Evolutionary conservation across 2,329 filamentous ascomycete genomes (phyloP).

Genomic region (Colletotrichum tanaceti): DNA sequence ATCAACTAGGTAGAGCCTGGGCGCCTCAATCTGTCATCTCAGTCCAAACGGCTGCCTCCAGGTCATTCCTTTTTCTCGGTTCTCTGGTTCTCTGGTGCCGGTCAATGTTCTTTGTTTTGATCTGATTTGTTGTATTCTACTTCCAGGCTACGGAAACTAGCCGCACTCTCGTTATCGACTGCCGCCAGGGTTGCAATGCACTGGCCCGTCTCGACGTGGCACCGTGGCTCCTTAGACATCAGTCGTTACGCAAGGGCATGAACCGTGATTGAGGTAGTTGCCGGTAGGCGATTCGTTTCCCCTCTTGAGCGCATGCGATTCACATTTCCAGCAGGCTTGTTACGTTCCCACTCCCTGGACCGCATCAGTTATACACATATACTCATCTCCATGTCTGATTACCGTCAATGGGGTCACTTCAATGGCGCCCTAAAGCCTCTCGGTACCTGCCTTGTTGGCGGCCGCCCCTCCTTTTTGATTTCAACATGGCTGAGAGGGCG

Average conservation of each 20-base stretch:
- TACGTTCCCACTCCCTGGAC: constrained; percentile 7
- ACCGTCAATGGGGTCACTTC: constrained; percentile 5
- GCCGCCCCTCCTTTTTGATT: constrained; percentile 8
- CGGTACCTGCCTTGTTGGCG: constrained; percentile 1
- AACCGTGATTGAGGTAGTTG: constrained; percentile 33
- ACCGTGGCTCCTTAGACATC: too few relatives aligned
- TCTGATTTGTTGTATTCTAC: too few relatives aligned
- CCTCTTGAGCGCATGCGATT: constrained; percentile 12
- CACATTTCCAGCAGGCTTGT: constrained; percentile 26
- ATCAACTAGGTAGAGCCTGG: constrained; percentile 5
- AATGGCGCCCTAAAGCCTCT: neutral
- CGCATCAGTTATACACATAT: constrained; percentile 31
- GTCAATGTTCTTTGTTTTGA: too few relatives aligned
- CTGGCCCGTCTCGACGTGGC: neutral
- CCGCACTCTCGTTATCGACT: too few relatives aligned
- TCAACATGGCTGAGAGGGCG: neutral
- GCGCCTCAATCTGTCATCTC: constrained; percentile 26
- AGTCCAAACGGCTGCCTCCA: constrained; percentile 1
- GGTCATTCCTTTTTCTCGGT: neutral
- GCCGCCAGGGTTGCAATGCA: neutral
- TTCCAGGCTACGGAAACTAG: too few relatives aligned
- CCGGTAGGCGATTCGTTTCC: neutral
- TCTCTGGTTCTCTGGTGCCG: neutral
- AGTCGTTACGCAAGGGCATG: constrained; percentile 18
- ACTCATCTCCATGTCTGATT: constrained; percentile 36